These are phyloP conservation scores for Saccharomycopsis sp. DNA, from an alignment of 805 yeast genomes.

Conservation along the genomic window DNA sequence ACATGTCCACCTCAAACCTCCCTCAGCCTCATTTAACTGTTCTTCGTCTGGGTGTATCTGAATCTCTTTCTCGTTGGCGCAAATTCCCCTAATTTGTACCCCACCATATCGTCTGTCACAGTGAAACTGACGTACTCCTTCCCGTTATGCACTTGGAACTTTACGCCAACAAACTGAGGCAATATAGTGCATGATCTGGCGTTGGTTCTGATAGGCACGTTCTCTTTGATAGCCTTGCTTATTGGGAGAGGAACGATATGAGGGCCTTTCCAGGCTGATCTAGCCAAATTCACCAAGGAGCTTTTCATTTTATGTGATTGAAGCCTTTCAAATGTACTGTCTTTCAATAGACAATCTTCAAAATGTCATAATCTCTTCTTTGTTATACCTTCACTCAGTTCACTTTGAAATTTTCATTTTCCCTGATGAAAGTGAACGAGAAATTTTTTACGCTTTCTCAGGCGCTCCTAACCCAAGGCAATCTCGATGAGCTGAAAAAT, in stretches of 20 bases:
- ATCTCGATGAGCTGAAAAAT: constrained; percentile 16
- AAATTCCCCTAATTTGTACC: constrained; percentile 89
- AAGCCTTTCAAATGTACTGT: too few species aligned
- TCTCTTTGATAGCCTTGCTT: constrained; percentile 70
- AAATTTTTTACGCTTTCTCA: background rate
- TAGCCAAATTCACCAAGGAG: constrained; percentile 34
- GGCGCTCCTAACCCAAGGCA: constrained; percentile 8
- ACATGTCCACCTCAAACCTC: too few species aligned
- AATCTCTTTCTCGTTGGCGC: constrained; percentile 90
- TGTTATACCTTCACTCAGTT: too few species aligned
- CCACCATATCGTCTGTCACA: constrained; percentile 93
- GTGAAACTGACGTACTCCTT: constrained; percentile 85
- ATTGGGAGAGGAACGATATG: constrained; percentile 93
- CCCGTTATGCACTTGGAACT: constrained; percentile 94
- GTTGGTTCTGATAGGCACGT: constrained; percentile 88
- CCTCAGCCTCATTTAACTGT: constrained; percentile 27
- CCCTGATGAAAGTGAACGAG: too few species aligned
- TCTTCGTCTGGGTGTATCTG: constrained; percentile 73
- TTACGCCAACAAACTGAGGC: constrained; percentile 92
- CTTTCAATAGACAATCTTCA: too few species aligned
- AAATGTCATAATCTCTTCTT: too few species aligned
- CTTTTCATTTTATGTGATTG: constrained; percentile 31
- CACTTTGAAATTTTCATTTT: background rate
- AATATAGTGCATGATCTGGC: constrained; percentile 91
- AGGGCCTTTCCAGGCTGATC: constrained; percentile 75